A percentile compares a stretch with the other conserved stretches of the same genome.
Evolutionary conservation across 2,329 filamentous ascomycete genomes (phyloP).

Genomic region (Metarhizium humberi): DNA sequence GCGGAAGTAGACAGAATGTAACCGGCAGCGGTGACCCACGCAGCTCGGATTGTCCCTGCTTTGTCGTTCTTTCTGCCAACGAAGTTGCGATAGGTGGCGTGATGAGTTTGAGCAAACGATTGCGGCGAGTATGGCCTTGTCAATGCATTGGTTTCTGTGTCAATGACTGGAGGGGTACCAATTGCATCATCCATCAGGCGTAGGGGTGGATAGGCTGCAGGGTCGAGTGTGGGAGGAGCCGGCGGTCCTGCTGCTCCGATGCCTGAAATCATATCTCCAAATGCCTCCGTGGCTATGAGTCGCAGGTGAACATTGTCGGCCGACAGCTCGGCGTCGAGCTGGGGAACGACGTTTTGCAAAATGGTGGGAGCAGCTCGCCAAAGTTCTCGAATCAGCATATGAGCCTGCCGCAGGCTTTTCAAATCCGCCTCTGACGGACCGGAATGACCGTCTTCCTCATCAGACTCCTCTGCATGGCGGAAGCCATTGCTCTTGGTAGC

Average conservation of each 20-base stretch:
- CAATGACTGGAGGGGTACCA: conserved; percentile 21
- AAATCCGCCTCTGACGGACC: conserved; percentile 76
- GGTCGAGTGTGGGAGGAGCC: conserved; percentile 61
- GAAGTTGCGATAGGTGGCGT: conserved; percentile 72
- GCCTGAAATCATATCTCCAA: conserved; percentile 89
- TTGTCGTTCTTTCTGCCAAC: conserved; percentile 82
- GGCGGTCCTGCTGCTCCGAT: conserved; percentile 88
- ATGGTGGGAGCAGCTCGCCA: conserved; percentile 88
- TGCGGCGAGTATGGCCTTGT: conserved; percentile 79
- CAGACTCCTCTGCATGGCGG: conserved; percentile 51
- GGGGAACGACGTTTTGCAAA: conserved; percentile 85
- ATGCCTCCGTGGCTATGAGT: conserved; percentile 80
- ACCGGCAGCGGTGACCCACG: conserved; percentile 77
- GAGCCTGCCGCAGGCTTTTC: conserved; percentile 80
- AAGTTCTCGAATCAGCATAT: conserved; percentile 79
- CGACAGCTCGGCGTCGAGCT: conserved; percentile 83
- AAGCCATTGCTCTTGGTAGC: conserved; percentile 46
- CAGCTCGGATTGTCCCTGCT: conserved; percentile 67
- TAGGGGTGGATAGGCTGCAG: conserved; percentile 73
- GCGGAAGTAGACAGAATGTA: conserved; percentile 86
- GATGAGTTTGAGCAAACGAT: conserved; percentile 78
- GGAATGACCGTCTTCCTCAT: conserved; percentile 48
- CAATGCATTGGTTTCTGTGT: conserved; percentile 51
- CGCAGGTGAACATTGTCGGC: conserved; percentile 84
- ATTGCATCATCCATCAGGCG: conserved; percentile 49